Conservation (phyloP, 163 green algal genomes). For the Prototheca cutis region DNA sequence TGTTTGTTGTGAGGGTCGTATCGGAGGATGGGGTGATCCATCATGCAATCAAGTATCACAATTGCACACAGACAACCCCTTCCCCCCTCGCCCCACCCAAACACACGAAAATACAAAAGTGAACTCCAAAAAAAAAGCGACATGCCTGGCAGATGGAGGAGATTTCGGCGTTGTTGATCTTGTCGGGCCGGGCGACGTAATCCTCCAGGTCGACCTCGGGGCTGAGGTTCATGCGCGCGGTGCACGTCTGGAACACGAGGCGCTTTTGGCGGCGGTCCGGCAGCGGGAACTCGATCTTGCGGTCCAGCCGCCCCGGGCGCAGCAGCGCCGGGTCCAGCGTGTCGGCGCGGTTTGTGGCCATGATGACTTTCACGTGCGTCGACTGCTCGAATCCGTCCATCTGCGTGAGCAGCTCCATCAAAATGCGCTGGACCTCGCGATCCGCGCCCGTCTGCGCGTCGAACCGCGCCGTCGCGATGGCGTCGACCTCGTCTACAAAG, state of each 20-base stretch:
- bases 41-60: too few species aligned
- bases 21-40: too few species aligned
- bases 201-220: constrained; percentile 99
- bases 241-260: constrained; percentile 98
- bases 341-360: constrained; percentile 95
- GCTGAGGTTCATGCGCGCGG: constrained; percentile 92
- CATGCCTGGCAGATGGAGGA: constrained; percentile 92
- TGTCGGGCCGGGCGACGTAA: constrained; percentile 92
- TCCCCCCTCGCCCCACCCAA: too few species aligned
- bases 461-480: constrained; percentile 96
- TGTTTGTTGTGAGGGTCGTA: background rate
- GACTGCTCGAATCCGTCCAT: constrained; percentile 99
- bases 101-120: too few species aligned
- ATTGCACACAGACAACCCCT: too few species aligned
- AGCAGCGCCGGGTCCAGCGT: constrained; percentile 95
- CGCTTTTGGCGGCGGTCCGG: constrained; percentile 95
- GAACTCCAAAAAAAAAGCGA: too few species aligned
- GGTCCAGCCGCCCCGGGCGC: constrained; percentile 88
- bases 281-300: constrained; percentile 98
- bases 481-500: constrained; percentile 99
- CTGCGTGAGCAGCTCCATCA: constrained; percentile 99
- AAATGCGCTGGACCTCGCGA: constrained; percentile 94
- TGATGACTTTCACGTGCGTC: constrained; percentile 99
- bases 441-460: constrained; percentile 91
- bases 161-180: constrained; percentile 97